A percentile compares a stretch with the other conserved stretches of the same genome.
Conservation (phyloP, 345 rosid species). For the Raphanus raphanistrum region DNA sequence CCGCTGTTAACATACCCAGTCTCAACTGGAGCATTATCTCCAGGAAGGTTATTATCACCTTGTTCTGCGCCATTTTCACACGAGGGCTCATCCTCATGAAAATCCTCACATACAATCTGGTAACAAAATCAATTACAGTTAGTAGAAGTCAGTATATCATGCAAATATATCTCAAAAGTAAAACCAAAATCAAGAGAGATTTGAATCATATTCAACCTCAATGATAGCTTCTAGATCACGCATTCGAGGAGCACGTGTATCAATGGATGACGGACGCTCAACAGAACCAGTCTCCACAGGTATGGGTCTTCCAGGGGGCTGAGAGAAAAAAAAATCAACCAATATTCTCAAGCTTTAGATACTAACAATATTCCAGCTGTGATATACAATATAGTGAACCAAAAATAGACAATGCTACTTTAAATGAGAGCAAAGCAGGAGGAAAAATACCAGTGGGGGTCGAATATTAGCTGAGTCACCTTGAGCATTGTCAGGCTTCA, state of each 20-base stretch:
- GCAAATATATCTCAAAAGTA: conserved; percentile 19
- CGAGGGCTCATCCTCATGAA: conserved; percentile 42
- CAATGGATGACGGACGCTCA: conserved; percentile 88
- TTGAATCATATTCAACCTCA: conserved; percentile 56
- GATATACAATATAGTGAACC: conserved; percentile 3
- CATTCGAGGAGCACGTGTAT: conserved; percentile 78
- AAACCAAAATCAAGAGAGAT: conserved; percentile 22
- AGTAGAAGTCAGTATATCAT: conserved; percentile 27
- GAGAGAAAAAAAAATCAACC: conserved; percentile 26
- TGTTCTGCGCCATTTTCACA: conserved; percentile 37
- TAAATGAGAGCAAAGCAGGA: conserved; percentile 8
- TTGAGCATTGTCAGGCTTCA: conserved; percentile 61
- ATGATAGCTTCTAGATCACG: conserved; percentile 96
- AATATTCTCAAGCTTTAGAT: conserved; percentile 16
- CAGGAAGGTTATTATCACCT: conserved; percentile 45
- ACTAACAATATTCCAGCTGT: conserved; percentile 1
- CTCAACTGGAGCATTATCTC: conserved; percentile 46
- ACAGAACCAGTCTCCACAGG: conserved; percentile 92
- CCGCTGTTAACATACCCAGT: conserved; percentile 37
- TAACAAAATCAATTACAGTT: conserved; percentile 40
- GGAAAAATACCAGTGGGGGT: conserved; percentile 71
- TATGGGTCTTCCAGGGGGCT: conserved; percentile 98
- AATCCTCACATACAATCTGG: conserved; percentile 84
- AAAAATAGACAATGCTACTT: conserved; percentile 13
- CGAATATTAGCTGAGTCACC: conserved; percentile 63